Evolutionary conservation across 78 protist species (phyloP), one percentile per base, ranked within the genome.

Genomic region (Salpingoeca rosetta): DNA sequence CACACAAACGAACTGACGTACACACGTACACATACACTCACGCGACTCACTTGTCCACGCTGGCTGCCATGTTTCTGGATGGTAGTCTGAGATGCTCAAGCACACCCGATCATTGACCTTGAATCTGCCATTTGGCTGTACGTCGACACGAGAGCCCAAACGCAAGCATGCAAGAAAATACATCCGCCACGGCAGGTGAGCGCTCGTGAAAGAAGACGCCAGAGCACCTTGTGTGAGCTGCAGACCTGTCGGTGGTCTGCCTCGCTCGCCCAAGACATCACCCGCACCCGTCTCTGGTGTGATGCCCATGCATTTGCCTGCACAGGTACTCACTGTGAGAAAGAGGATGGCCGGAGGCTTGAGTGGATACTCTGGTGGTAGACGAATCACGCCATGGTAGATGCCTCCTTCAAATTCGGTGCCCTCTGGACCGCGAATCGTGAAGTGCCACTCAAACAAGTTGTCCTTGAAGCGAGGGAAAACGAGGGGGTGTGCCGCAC

Each of bases 11-110:
- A n/a, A n/a, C n/a, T n/a, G n/a, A n/a, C n/a, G n/a, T n/a, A n/a
- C n/a, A n/a, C n/a, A n/a, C n/a, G n/a, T n/a, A n/a, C n/a, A n/a
- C n/a, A n/a, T n/a, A n/a, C n/a, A 51, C 31, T 17, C 31, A 40
- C n/a, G 43, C 28, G 39, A 75, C 92, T 24, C 76, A 88, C 93
- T 91, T 83, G 94, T 86, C 99, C 99, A 97, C 27, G 93, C 37
- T 0, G 98, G 97, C 43, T 90, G 93, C 99, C 99, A 97, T n/a
- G 43, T 80, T 80, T 97, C 99, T 2, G 96, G 98, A 86, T 97
- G 99, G 77, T 96, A 92, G 24, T 90, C 92, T 0, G 96, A 84
- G 42, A 92, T 86, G 74, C 89, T 84, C 31, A 97, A 84, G 80
- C 99, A 97, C 39, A 97, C 94, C 82, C 95, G 95, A 43, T 86